Base-by-base conservation (phyloP, 345 rosid species). In the Eucalyptus tenuipes region DNA sequence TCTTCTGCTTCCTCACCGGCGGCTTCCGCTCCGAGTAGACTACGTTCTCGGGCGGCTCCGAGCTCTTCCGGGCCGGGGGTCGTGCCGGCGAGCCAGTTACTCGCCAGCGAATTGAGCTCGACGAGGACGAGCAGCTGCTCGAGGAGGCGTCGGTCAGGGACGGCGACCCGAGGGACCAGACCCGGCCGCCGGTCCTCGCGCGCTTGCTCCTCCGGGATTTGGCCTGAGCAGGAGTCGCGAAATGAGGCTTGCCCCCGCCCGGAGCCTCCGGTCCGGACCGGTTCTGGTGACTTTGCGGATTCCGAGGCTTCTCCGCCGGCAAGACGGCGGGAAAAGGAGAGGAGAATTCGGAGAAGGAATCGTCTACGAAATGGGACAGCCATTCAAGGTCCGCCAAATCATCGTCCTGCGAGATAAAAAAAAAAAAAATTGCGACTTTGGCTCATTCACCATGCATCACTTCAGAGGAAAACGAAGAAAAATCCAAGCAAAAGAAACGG, bases 141-240 rank as follows among this genome's bases (percentile, higher is more conserved):
- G 96, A 90, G 85, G 95, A 93, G 3, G 94, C 89, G 61, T 92
- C 95, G 15, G 96, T 88, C 4, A 93, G 87, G 50, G 95, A 93
- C 12, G 97, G 93, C 2, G 98, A 93, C 86, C 95, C 93, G 52
- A 93, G 91, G 24, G 95, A 90, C 99, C 99, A 96, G 40, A 86
- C 90, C 52, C 94, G 91, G 22, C 92, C 90, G 13, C 94, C 95
- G 45, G 93, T 93, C 82, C 99, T 92, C 14, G 92, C 20, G 14
- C 99, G 96, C 87, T 96, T 96, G 96, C 96, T 97, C 88, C 96
- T 98, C 88, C 99, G 94, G 40, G 99, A 94, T 91, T 95, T 98
- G 49, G 95, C 98, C 13, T 94, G 97, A 86, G 95, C 94, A 48
- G 93, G 94, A 57, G 94, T 91, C 55, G 88, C 90, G 49, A 95